These are phyloP conservation scores for Fusarium cicatricum DNA, from an alignment of 2,329 filamentous ascomycete genomes.

Conservation along the genomic window DNA sequence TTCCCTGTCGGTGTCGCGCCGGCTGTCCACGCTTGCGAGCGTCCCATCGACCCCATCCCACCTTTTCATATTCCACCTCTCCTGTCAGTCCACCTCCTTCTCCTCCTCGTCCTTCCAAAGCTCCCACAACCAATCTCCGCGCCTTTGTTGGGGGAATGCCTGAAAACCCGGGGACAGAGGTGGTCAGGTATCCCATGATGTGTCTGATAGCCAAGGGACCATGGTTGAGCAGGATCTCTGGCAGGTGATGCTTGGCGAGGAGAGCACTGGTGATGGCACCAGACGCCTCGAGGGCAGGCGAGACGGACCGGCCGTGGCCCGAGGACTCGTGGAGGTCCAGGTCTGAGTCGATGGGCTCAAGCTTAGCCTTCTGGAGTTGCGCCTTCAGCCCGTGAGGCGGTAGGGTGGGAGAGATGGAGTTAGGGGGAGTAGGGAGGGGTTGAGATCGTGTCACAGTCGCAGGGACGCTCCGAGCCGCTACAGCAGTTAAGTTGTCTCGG, in stretches of 20 bases:
- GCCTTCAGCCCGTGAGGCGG: constrained; percentile 81
- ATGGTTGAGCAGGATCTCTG: constrained; percentile 87
- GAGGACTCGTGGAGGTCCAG: constrained; percentile 78
- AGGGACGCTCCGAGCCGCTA: constrained; percentile 72
- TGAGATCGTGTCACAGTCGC: constrained; percentile 66
- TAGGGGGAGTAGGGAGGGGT: constrained; percentile 87
- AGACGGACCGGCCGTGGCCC: constrained; percentile 49
- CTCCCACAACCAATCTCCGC: constrained; percentile 88
- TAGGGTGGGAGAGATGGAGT: constrained; percentile 90
- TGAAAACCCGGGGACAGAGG: constrained; percentile 91
- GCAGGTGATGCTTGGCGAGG: constrained; percentile 89
- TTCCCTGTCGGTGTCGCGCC: constrained; percentile 54
- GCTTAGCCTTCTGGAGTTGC: constrained; percentile 66
- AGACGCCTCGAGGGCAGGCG: constrained; percentile 70
- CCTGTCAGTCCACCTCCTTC: constrained; percentile 70
- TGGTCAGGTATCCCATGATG: constrained; percentile 93
- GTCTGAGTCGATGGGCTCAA: constrained; percentile 81
- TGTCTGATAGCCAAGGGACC: constrained; percentile 94
- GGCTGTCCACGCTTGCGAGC: constrained; percentile 76
- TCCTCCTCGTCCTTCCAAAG: constrained; percentile 80
- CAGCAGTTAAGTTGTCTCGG: constrained; percentile 78
- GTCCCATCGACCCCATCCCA: constrained; percentile 97
- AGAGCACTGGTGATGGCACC: constrained; percentile 86
- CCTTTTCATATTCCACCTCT: constrained; percentile 89
- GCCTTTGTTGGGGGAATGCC: constrained; percentile 90